Evolutionary conservation across 2,329 filamentous ascomycete genomes (phyloP), one percentile per base, ranked within the genome.

Genomic region (Penicillium sp.): DNA sequence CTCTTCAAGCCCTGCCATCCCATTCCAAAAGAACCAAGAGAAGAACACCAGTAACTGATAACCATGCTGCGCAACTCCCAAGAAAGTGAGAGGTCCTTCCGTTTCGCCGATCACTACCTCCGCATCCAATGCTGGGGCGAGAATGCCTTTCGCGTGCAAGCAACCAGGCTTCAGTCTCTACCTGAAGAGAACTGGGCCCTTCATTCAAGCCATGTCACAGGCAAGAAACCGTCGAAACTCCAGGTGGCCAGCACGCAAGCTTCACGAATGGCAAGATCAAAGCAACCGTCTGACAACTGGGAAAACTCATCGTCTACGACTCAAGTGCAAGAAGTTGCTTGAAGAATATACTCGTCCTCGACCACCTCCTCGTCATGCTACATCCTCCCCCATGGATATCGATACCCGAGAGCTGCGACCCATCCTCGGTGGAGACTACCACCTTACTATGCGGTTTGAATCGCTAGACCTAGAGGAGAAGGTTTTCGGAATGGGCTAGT

Each of bases 401-500:
- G 69, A 78, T 43, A 76, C 77, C 1, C 75, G 80, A 13, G 79
- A 83, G 54, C 78, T 81, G 55, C 71, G 71, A 36, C 72, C 77
- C 0, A 70, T 74, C 2, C 60, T 70, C 0, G 78, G 78, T 4
- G 70, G 72, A 27, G 71, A 77, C 39, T 82, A 78, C 52, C 73
- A 78, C 36, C 63, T 83, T 7, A 82, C 78, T 0, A 67, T 74
- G 48, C 70, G 81, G 0, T 73, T 84, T 37, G 80, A 84, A 56
- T 76, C 74, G 1, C 55, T 77, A 36, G 59, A 75, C 37, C 60
- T 64, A 0, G 64, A 75, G 13, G 81, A 84, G 57, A 78, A 75
- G 54, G 76, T 84, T n/a, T 84, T 73, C 51, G 81, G 81, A 14
- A 84, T 84, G 80, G 81, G 81, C 0, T 81, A 84, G 59, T 84